Evolutionary conservation across 305 asterid species (phyloP).

Genomic region (Solanum hybrid): DNA sequence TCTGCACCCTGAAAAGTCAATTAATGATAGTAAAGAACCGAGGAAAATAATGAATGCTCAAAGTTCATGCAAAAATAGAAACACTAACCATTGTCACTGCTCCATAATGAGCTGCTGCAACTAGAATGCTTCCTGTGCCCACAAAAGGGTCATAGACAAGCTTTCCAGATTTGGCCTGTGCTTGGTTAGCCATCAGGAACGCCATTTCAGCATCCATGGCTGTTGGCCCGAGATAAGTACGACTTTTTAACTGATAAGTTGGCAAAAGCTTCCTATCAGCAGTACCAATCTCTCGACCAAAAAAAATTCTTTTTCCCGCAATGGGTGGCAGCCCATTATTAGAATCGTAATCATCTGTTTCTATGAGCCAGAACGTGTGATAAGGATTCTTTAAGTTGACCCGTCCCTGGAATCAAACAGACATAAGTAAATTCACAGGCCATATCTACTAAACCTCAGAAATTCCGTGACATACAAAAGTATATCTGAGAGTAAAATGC

Average conservation of each 20-base stretch:
- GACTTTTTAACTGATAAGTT: slow-evolving; percentile 90
- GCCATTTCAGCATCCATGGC: slow-evolving; percentile 99
- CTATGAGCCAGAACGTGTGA: slow-evolving; percentile 73
- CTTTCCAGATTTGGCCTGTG: slow-evolving; percentile 75
- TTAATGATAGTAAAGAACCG: slow-evolving; percentile 16
- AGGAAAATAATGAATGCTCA: neutral
- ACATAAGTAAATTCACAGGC: neutral
- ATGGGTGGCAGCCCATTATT: slow-evolving; percentile 89
- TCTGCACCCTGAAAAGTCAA: slow-evolving; percentile 85
- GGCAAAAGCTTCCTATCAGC: slow-evolving; percentile 89
- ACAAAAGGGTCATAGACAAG: slow-evolving; percentile 96
- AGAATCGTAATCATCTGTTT: slow-evolving; percentile 61
- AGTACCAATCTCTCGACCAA: slow-evolving; percentile 77
- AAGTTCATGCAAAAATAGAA: slow-evolving; percentile 3
- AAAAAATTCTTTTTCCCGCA: slow-evolving; percentile 55
- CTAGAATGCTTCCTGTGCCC: slow-evolving; percentile 94
- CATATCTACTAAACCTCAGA: neutral
- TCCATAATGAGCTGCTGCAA: slow-evolving; percentile 98
- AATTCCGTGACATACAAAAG: neutral
- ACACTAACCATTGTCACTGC: slow-evolving; percentile 93
- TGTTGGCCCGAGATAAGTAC: slow-evolving; percentile 93
- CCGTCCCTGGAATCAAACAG: slow-evolving; percentile 50
- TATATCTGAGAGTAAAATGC: neutral
- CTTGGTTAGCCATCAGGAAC: slow-evolving; percentile 96
- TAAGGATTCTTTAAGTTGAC: slow-evolving; percentile 73